Evolutionary conservation across 2,329 filamentous ascomycete species (phyloP), one percentile per base, ranked within the genome.

Genomic region (Colletotrichum liriopes): DNA sequence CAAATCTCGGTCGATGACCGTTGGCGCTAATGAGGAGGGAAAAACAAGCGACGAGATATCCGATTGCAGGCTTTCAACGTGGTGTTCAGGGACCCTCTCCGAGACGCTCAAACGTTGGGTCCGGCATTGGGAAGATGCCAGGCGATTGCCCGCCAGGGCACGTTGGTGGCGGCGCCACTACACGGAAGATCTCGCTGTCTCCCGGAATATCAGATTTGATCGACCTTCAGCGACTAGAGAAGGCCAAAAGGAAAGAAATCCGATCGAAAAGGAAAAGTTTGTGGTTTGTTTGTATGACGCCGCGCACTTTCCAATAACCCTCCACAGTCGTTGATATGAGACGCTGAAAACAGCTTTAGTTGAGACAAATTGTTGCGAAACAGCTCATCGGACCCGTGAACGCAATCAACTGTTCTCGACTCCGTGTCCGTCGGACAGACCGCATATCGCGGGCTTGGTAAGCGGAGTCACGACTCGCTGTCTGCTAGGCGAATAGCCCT

Each of bases 131-230:
- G 18, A 43, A 39, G 58, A 43, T 43, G n/a, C 23, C 23, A 26
- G 23, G 23, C 35, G 39, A 51, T 29, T 45, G 20, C 32, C n/a
- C 20, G n/a, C 39, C 29, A 49, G 56, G 45, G 9, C 35, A 41
- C 58, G n/a, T 62, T 39, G 58, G 65, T 68, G 58, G 52, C 67
- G 54, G 26, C 69, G 69, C 69, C 69, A 68, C 65, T 41, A 29
- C 18, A 47, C 41, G 58, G 68, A 47, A 58, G 29, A 56, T 67
- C 16, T 68, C 43, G 51, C 56, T 26, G 56, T 18, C 20, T 56
- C 29, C 43, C 37, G 12, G 41, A 39, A 7, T 37, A 29, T 68
- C 65, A 45, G 55, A 51, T 41, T 29, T 59, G 45, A 51, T 32
- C 37, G 55, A 58, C 54, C 59, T 35, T 18, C 3, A n/a, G 49